These are phyloP conservation scores for Neonectria hederae DNA, from an alignment of 2,329 filamentous ascomycete species.

Conservation along the genomic window DNA sequence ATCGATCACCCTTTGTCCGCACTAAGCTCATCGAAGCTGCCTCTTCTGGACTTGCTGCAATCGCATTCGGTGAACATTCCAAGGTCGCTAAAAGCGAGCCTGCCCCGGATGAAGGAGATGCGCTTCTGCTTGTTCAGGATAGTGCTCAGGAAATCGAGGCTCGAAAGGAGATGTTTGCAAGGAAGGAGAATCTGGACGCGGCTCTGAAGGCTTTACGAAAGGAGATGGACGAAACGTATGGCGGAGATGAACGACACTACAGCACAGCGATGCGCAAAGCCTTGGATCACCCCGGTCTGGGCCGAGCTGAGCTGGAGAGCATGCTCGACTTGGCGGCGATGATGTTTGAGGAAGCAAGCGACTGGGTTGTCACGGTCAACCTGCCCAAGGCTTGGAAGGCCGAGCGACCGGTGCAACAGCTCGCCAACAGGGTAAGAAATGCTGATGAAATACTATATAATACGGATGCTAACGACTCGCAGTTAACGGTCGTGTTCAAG, in stretches of 20 bases:
- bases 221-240: constrained; percentile 56
- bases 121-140: constrained; percentile 54
- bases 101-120: constrained; percentile 49
- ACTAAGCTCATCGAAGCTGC: constrained; percentile 68
- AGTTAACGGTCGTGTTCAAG: constrained; percentile 52
- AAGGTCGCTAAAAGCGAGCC: constrained; percentile 55
- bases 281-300: constrained; percentile 51
- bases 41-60: constrained; percentile 66
- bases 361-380: constrained; percentile 53
- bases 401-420: constrained; percentile 47
- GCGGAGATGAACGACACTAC: constrained; percentile 50
- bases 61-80: constrained; percentile 70
- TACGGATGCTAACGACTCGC: constrained; percentile 32
- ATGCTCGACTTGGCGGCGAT: constrained; percentile 56
- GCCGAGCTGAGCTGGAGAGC: constrained; percentile 53
- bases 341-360: constrained; percentile 57
- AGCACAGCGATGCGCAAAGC: constrained; percentile 56
- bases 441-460: not conserved
- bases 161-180: constrained; percentile 69
- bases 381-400: constrained; percentile 55
- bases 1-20: constrained; percentile 71
- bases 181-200: constrained; percentile 69
- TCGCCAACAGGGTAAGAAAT: constrained; percentile 49
- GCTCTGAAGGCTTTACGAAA: constrained; percentile 57
- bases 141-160: constrained; percentile 64